Base-by-base conservation (phyloP, 83 land plant genomes). In the Isoetes engelmannii region DNA sequence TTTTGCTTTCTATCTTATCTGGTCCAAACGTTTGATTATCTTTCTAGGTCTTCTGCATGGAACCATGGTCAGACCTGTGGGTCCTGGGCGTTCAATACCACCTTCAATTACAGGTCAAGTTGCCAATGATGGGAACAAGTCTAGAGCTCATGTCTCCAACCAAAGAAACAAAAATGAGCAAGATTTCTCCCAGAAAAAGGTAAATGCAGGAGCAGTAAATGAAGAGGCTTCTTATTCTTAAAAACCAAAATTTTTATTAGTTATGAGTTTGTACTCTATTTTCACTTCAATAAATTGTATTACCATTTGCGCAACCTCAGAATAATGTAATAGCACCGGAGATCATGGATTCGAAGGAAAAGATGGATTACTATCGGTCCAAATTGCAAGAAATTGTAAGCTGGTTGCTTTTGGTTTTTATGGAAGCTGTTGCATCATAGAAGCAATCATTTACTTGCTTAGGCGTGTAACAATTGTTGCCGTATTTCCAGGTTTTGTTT, bases 321-420 rank as follows among this genome's bases (percentile, higher is more conserved):
- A 20, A 19, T 9, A 42, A 53, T 69, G 66, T 42, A 47, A 15
- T 63, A 18, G 77, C 68, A 45, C 46, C 41, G 56, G 48, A 74
- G 49, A 47, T 74, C 41, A 54, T 74, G 77, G 65, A 74, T 46
- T 61, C 69, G 51, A 74, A 62, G 60, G 77, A 69, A 61, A 74
- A 74, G 65, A 45, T 60, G 9, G 77, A 70, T 43, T 69, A 44
- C 20, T 70, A 76, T 56, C 68, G 78, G 15, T 43, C 65, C 12
- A 65, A 67, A 80, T 85, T 93, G 80, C 96, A 93, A 70, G 96
- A 93, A 71, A 82, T 93, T 79, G 98, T 92, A 73, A 80, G 98
- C 75, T 0, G 21, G 67, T 6, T 13, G 28, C 50, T 54, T 3
- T 44, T 65, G 15, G 8, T 44, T 46, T 65, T 44, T 65, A 8